These are phyloP conservation scores for Solioccasus polychromus DNA, from an alignment of 768 basidiomycete genomes.

Conservation along the genomic window DNA sequence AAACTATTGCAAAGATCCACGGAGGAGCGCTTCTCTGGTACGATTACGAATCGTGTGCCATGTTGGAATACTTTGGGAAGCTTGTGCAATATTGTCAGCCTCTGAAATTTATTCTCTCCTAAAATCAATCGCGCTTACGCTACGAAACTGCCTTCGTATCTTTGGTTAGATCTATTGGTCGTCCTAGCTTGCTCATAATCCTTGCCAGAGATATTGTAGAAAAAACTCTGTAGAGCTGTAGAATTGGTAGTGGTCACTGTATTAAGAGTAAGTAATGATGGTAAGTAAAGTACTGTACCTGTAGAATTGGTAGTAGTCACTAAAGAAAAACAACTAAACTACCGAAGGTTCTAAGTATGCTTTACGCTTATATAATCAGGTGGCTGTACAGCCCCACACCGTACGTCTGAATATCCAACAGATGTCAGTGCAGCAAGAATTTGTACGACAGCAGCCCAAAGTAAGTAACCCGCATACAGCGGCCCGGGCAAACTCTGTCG, in stretches of 20 bases:
- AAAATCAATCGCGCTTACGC: neutral
- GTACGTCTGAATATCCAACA: no score
- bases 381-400: no score
- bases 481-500: slow-evolving; percentile 1
- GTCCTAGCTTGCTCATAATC: neutral
- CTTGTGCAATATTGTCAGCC: neutral
- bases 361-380: no score
- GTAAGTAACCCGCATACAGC: neutral
- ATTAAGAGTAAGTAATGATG: no score
- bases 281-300: no score
- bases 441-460: neutral
- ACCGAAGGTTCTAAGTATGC: no score
- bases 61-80: slow-evolving; percentile 1
- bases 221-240: no score
- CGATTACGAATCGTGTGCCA: neutral
- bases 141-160: slow-evolving; percentile 3
- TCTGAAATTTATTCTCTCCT: no score
- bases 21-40: neutral
- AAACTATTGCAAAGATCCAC: neutral
- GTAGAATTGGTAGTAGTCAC: no score
- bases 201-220: neutral
- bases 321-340: no score
- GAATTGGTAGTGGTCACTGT: no score
- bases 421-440: neutral
- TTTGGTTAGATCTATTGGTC: no score